Base-by-base conservation (phyloP, 768 basidiomycete species). In the Termitomyces sp. region DNA sequence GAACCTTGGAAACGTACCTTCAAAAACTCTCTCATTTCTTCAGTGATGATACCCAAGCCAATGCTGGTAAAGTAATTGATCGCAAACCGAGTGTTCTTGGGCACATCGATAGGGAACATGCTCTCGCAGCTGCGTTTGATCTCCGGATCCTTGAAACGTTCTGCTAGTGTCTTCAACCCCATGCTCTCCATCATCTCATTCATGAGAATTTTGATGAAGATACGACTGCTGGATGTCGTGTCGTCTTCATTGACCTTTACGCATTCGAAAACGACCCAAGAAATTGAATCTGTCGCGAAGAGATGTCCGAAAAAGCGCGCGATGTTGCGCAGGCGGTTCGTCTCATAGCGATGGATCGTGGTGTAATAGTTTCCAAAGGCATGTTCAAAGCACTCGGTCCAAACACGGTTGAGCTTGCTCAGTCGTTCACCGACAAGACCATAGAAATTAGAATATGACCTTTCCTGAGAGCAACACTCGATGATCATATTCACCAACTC, bases 391-490 rank as follows among this genome's bases (percentile, higher is more conserved):
- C 80, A 82, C 46, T 95, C 93, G 59, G 89, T 91, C 95, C 96
- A 99, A 18, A 93, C 81, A 22, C 93, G 89, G 73, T 97, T 96
- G 68, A 98, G 82, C 75, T 97, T 95, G 76, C 91, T 89, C 76
- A 99, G 95, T 22, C 97, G 90, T 72, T 99, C 97, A 56, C 94
- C 94, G 62, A 97, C 81, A 22, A 98, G 85, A 13, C 97, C 97
- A 68, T 95, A 99, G 79, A 97, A 98, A n/a, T 82, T 91, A 2
- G 92, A 93, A 72, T 98, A 99, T 1, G 96, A 95, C 15, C 97
- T 90, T 72, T 98, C 97, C 77, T 99, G 97, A 2, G 97, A 98
- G 72, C 97, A 98, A 89, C 97, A 99, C 68, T 98, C 96, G 72
- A 99, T 91, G 62, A 99, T 84, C 97, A 99, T 99, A 80, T 98